These are phyloP conservation scores for Secale cereale DNA, from an alignment of 176 grass and related monocot species.

Conservation along the genomic window DNA sequence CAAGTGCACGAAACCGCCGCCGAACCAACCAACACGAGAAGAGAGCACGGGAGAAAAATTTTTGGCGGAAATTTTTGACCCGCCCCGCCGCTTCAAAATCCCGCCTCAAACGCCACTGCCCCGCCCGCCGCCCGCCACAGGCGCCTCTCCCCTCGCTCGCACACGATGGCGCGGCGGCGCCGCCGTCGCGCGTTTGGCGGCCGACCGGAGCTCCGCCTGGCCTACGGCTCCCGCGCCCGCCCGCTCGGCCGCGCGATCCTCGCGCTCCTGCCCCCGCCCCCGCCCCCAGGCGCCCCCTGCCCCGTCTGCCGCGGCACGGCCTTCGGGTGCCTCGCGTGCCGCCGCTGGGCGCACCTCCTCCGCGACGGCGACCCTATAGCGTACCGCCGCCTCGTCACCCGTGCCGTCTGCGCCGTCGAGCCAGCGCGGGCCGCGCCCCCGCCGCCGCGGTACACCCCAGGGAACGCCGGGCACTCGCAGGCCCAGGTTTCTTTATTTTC, in stretches of 20 bases:
- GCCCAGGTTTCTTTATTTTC: constrained; percentile 6
- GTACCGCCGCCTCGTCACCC: constrained; percentile 43
- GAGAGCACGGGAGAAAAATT: not conserved
- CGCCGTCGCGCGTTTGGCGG: not conserved
- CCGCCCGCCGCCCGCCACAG: too few relatives aligned
- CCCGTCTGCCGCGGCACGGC: constrained; percentile 22
- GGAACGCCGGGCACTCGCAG: constrained; percentile 34
- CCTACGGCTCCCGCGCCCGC: constrained; percentile 17
- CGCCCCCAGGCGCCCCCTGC: not conserved
- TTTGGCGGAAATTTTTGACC: constrained; percentile 9
- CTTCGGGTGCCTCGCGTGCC: constrained; percentile 36
- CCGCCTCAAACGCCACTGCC: too few relatives aligned
- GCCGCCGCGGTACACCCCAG: constrained; percentile 38
- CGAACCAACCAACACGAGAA: too few relatives aligned
- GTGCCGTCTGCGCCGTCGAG: constrained; percentile 34
- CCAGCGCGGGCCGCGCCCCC: not conserved
- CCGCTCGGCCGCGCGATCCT: constrained; percentile 29
- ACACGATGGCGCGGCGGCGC: not conserved
- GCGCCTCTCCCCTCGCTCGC: too few relatives aligned
- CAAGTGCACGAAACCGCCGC: too few relatives aligned
- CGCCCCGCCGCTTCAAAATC: not conserved
- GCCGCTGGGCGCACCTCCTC: constrained; percentile 40
- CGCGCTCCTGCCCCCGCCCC: constrained; percentile 14
- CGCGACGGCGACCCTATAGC: constrained; percentile 24
- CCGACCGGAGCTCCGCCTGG: constrained; percentile 26